Evolutionary conservation across 495 filamentous ascomycete species (phyloP), one percentile per base, ranked within the genome.

Genomic region (Aspergillus haitiensis): DNA sequence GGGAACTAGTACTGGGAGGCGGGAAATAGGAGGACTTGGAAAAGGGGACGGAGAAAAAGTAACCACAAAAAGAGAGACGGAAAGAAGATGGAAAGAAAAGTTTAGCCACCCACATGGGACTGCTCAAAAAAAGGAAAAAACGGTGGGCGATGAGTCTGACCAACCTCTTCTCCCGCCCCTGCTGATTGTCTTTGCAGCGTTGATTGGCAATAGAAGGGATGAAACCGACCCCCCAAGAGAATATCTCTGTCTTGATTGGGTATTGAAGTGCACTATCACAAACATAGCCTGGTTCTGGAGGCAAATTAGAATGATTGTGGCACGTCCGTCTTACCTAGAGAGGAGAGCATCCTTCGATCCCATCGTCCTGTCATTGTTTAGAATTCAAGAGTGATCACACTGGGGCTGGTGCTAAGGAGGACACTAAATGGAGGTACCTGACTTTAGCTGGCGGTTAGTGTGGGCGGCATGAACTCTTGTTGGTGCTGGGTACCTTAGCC

Each of bases 341-440:
- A 27, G 21, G 21, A 27, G 21, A 27, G 21, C 21, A 47, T 47
- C 44, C 44, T 47, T 47, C 44, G 44, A 47, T 3, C 16, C 6
- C 16, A 21, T 10, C 15, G 15, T 11, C n/a, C n/a, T 47, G 10
- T 21, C 9, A 9, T 47, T 15, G 15, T 47, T 13, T 3, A 15
- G 3, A 13, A 16, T 16, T 13, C 12, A 46, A 16, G 12, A 40
- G 13, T 46, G 48, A 12, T 34, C 48, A 51, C 7, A 51, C 13
- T 18, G 13, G 12, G 16, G 18, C 45, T 9, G 7, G 45, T 34
- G 27, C 48, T 59, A 52, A 59, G 40, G 39, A 21, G 6, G 42
- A 33, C 36, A 60, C 58, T 58, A 58, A 34, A 51, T 33, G 50
- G 58, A 52, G 56, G 50, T 54, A 54, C 58, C 58, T 54, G 56